Base-by-base conservation (phyloP, 768 basidiomycete genomes). In the Saitozyma sp. region DNA sequence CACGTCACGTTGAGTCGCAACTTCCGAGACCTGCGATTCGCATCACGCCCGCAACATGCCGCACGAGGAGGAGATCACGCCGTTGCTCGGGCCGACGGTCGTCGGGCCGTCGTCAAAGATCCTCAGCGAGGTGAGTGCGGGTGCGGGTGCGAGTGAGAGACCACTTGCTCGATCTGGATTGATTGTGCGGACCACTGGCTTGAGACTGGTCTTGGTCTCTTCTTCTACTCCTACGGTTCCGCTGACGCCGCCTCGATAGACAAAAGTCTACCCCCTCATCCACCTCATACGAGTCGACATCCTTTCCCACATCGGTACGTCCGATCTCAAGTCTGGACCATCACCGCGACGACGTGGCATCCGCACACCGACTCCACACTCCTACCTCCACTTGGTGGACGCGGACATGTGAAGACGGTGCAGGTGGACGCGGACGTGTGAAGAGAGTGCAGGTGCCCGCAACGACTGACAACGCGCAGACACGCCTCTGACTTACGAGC, bases 401-500 rank as follows among this genome's bases (percentile, higher is more conserved):
- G 29, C 29, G 29, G 29, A 29, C 29, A 5, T 29, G 29, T 5
- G 29, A 29, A 2, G 29, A 29, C n/a, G n/a, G 29, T 29, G 29
- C 29, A 29, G 29, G 29, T 29, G 29, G 29, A 29, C 29, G 29
- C 29, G 29, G 29, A 29, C 29, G 29, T 29, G 29, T 5, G 29
- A 29, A 2, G 29, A 29, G 29, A 5, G 29, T 29, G 29, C 29
- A 29, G 29, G 29, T 29, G 29, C 29, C 29, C 29, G 29, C 29
- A 37, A 46, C 49, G 10, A 16, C 16, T 43, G 17, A 40, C 20
- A 11, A 8, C 37, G 16, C n/a, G 5, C 60, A 90, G 92, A 96
- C 77, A 90, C 92, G 0, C 91, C 94, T 8, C 83, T 96, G 63
- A 85, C 85, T 0, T 87, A 88, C 65, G 91, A 92, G 14, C 78